Evolutionary conservation across 768 basidiomycete genomes (phyloP).

Genomic region (Postia placenta): DNA sequence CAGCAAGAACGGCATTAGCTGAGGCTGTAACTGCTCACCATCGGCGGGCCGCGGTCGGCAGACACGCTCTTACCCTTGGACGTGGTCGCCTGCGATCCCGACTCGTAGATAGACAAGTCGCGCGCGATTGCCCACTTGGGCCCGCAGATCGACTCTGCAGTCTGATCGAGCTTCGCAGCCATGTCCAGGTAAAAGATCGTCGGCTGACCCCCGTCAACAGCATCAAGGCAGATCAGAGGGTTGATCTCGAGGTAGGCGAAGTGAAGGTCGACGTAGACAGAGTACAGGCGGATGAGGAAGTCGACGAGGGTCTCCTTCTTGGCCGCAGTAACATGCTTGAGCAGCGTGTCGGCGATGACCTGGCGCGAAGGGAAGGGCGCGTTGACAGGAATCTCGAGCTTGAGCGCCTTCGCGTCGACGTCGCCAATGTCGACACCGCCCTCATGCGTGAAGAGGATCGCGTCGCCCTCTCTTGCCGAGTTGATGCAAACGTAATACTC

Average conservation of each 20-base stretch:
- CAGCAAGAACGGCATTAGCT: conserved; percentile 7
- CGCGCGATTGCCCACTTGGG: conserved; percentile 99
- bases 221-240: conserved; percentile 92
- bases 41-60: conserved; percentile 94
- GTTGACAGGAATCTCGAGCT: conserved; percentile 75
- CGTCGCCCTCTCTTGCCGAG: conserved; percentile 89
- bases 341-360: conserved; percentile 66
- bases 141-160: conserved; percentile 95
- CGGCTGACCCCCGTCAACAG: conserved; percentile 58
- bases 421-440: conserved; percentile 99
- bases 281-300: conserved; percentile 92
- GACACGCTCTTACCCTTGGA: conserved; percentile 46
- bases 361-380: conserved; percentile 79
- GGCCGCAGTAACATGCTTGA: conserved; percentile 73
- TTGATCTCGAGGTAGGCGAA: conserved; percentile 99
- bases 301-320: conserved; percentile 92
- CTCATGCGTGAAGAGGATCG: conserved; percentile 97
- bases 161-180: conserved; percentile 99
- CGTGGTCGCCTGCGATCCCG: conserved; percentile 35
- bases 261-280: conserved; percentile 97
- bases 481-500: conserved; percentile 99
- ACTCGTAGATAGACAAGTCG: conserved; percentile 73
- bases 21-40: conserved; percentile 45
- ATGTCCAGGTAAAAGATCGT: conserved; percentile 96
- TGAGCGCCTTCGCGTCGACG: conserved; percentile 94